Base-by-base conservation (phyloP, 805 yeast species). In the Teunomyces barrocoloradensis region DNA sequence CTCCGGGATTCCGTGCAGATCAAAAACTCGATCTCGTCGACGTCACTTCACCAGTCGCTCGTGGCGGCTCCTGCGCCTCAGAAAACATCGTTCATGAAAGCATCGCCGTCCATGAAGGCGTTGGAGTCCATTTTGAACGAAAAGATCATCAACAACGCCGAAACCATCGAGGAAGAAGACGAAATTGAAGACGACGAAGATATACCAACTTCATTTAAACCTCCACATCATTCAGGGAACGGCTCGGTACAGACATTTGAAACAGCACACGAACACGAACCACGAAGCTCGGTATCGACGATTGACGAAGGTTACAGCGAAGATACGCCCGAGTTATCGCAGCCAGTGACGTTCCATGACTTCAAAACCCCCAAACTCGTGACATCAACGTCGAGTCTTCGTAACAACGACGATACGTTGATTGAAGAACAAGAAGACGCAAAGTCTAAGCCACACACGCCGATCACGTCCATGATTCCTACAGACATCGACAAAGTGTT, bases 81-180 rank as follows among this genome's bases (percentile, higher is more conserved):
- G 29, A 44, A 44, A 27, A 60, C 75, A 9, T 51, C 57, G 30
- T 59, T 64, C 51, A 71, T 72, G 71, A 64, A 63, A 46, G 57
- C 56, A 25, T 68, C 75, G 27, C 78, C 76, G 5, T 67, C 73
- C 6, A 66, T 73, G 58, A 66, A 67, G 51, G 75, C 75, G 11
- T 59, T 73, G 48, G 77, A 72, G 50, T 53, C 49, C 39, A 67
- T 66, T 17, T 59, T 72, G 45, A 57, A 56, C 43, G 53, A 54
- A 27, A 53, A 50, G 17, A 43, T 43, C 15, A 21, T 23, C 43
- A 20, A 20, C 35, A 29, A 29, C 39, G 23, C 43, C 18, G 36
- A 35, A 34, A 42, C 43, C 28, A 30, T 25, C 29, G 39, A n/a
- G 15, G 63, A 56, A 34, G 64, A 57, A 45, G 59, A 52, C 7